These are phyloP conservation scores for Phytophthora cactorum DNA, from an alignment of 352 stramenopile species.

Conservation along the genomic window DNA sequence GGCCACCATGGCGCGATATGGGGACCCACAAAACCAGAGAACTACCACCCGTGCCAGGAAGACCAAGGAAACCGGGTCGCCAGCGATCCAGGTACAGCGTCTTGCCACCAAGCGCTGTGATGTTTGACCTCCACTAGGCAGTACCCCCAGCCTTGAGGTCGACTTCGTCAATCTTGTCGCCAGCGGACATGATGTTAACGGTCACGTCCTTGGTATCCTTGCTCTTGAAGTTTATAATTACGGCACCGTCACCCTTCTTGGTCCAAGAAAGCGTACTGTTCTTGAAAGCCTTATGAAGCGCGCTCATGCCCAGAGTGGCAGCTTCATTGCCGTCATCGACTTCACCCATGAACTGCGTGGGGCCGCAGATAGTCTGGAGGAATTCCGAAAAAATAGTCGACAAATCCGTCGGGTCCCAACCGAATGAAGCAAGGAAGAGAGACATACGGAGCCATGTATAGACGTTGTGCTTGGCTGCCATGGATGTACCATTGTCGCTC, in stretches of 20 bases:
- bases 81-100: conserved; percentile 74
- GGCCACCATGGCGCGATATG: conserved; percentile 36
- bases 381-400: conserved; percentile 50
- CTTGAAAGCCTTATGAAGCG: conserved; percentile 50
- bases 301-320: conserved; percentile 44
- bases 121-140: conserved; percentile 40
- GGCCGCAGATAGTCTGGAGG: conserved; percentile 62
- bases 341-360: no score
- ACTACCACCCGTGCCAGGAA: conserved; percentile 63
- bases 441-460: conserved; percentile 36
- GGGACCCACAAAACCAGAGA: conserved; percentile 72
- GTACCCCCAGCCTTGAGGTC: conserved; percentile 38
- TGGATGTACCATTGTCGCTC: conserved; percentile 40
- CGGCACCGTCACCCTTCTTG: conserved; percentile 38
- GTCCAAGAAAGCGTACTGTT: conserved; percentile 46
- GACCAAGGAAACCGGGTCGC: conserved; percentile 55
- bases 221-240: conserved; percentile 51
- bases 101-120: conserved; percentile 52
- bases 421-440: conserved; percentile 45
- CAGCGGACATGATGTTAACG: conserved; percentile 57
- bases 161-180: conserved; percentile 44
- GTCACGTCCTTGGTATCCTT: conserved; percentile 50
- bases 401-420: conserved; percentile 55
- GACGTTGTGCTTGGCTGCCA: conserved; percentile 34
- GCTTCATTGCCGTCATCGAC: conserved; percentile 47